These are phyloP conservation scores for Phytophthora agathidicida DNA, from an alignment of 352 stramenopile species.

Conservation along the genomic window DNA sequence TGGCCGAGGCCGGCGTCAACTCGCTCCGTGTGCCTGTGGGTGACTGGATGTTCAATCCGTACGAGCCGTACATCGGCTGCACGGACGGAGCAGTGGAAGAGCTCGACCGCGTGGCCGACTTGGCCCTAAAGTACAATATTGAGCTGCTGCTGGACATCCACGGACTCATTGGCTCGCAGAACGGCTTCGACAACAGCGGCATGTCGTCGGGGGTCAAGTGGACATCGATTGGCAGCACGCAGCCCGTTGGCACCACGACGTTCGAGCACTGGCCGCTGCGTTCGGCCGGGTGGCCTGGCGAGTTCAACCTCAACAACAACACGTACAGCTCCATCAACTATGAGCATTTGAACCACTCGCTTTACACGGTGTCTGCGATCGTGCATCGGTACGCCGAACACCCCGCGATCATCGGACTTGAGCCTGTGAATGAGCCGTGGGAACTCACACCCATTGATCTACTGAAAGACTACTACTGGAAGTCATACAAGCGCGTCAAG, in stretches of 20 bases:
- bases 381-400: conserved; percentile 89
- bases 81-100: conserved; percentile 93
- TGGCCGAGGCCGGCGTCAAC: conserved; percentile 29
- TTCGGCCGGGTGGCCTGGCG: conserved; percentile 90
- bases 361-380: conserved; percentile 86
- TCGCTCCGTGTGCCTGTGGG: conserved; percentile 28
- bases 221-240: conserved; percentile 34
- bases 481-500: conserved; percentile 95
- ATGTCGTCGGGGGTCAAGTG: conserved; percentile 32
- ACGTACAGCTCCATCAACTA: conserved; percentile 92
- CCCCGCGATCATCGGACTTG: conserved; percentile 90
- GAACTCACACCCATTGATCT: conserved; percentile 92
- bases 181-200: conserved; percentile 97
- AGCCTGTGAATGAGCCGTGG: conserved; percentile 96
- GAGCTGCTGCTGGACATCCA: conserved; percentile 94
- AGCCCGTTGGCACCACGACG: conserved; percentile 28
- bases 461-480: conserved; percentile 96
- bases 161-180: conserved; percentile 91
- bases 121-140: conserved; percentile 88
- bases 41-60: conserved; percentile 51
- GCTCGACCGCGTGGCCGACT: conserved; percentile 89
- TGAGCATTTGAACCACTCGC: conserved; percentile 91
- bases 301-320: conserved; percentile 83
- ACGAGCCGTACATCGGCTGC: conserved; percentile 93
- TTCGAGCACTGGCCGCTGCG: conserved; percentile 90